phyloP scores from a whole-genome alignment of 176 grass and related monocot genomes.

The Triticum dicoccoides region DNA sequence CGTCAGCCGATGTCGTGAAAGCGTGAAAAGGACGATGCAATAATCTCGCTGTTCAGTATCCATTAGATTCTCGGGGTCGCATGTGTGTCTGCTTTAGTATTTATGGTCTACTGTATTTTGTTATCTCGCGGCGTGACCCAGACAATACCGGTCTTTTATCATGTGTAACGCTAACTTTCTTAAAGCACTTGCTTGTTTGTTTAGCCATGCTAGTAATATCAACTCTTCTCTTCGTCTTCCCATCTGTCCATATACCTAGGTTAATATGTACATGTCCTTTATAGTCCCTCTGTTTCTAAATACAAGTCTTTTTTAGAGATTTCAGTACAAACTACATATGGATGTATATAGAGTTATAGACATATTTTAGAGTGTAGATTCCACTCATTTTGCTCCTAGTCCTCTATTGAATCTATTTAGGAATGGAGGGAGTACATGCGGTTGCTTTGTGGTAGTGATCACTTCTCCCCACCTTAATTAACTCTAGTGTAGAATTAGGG shows the following conservation, averaged over 20 bases:
- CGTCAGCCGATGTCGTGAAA: conserved; percentile 29
- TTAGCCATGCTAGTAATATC: conserved; percentile 23
- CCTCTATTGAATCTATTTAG: no score
- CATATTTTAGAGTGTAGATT: no score
- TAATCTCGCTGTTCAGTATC: conserved; percentile 29
- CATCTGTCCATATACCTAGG: background rate
- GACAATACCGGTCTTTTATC: conserved; percentile 20
- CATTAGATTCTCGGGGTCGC: conserved; percentile 32
- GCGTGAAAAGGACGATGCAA: conserved; percentile 38
- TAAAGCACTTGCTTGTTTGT: background rate
- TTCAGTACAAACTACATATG: no score
- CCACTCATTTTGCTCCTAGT: no score
- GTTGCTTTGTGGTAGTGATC: background rate
- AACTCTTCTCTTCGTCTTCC: background rate
- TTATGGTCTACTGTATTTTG: conserved; percentile 43
- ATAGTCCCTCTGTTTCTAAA: no score
- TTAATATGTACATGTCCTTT: background rate
- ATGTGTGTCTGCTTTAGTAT: conserved; percentile 45
- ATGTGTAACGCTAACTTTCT: conserved; percentile 1
- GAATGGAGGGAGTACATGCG: no score
- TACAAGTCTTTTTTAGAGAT: no score
- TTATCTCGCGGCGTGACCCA: background rate
- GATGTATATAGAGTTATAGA: no score
- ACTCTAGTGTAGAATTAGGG: background rate
- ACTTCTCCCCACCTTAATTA: background rate